These are phyloP conservation scores for Fusarium zealandicum DNA, from an alignment of 2,329 filamentous ascomycete species.

Conservation along the genomic window DNA sequence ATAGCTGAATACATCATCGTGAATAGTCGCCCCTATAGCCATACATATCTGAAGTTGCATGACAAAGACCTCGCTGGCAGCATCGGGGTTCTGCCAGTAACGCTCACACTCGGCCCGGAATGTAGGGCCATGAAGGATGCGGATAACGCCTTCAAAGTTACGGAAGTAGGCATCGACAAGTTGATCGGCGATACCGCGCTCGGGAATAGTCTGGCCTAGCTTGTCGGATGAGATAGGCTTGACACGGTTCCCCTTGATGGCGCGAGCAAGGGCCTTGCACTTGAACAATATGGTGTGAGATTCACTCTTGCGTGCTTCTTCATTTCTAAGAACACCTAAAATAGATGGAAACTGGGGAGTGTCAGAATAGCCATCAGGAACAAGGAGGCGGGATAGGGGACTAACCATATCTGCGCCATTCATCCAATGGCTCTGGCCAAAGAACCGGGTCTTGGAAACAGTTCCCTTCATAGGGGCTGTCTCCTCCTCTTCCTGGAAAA, in stretches of 20 bases:
- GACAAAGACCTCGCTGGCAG: slow-evolving; percentile 53
- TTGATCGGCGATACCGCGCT: slow-evolving; percentile 54
- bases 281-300: slow-evolving; percentile 45
- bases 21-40: slow-evolving; percentile 57
- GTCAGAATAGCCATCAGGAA: slow-evolving; percentile 5
- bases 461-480: slow-evolving; percentile 42
- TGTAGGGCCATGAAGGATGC: slow-evolving; percentile 64
- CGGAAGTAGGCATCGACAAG: slow-evolving; percentile 62
- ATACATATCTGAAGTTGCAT: slow-evolving; percentile 63
- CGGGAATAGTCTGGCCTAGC: slow-evolving; percentile 51
- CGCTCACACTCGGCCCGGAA: slow-evolving; percentile 62
- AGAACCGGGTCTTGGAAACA: slow-evolving; percentile 54
- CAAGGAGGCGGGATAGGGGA: background rate
- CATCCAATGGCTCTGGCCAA: slow-evolving; percentile 61
- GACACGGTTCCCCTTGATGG: slow-evolving; percentile 51
- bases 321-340: slow-evolving; percentile 37
- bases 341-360: slow-evolving; percentile 43
- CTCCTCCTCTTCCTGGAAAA: slow-evolving; percentile 5
- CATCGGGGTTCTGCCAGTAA: slow-evolving; percentile 55
- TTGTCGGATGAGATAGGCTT: slow-evolving; percentile 47
- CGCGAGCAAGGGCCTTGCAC: slow-evolving; percentile 52
- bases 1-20: slow-evolving; percentile 55
- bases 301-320: slow-evolving; percentile 41
- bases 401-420: slow-evolving; percentile 52
- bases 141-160: slow-evolving; percentile 62